Base-by-base conservation (phyloP, 345 rosid genomes). In the Boechera retrofracta region DNA sequence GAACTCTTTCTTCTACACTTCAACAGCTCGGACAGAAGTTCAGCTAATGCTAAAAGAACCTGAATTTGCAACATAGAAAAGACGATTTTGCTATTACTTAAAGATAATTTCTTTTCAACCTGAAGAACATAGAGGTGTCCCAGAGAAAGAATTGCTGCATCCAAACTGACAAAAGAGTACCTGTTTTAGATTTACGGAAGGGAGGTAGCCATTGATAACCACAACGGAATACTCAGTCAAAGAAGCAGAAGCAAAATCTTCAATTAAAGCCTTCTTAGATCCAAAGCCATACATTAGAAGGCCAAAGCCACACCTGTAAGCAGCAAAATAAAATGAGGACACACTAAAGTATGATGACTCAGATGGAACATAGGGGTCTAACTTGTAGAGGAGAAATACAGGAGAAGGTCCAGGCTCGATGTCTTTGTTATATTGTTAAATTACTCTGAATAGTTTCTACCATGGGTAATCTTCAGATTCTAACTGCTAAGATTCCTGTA, bases 281-380 rank as follows among this genome's bases (percentile, higher is more conserved):
- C 99, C 99, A 82, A 95, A 92, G 8, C 99, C 99, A 69, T 89
- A 90, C 90, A 87, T 87, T 48, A 91, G 78, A 83, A 92, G 92
- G 77, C 98, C 97, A 84, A 92, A 91, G 62, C 96, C 98, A 71
- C 90, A 88, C 89, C 97, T 90, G 64, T 39, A 44, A 71, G 68
- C 55, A 44, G 48, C 54, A 75, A 42, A 31, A 61, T 57, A 56
- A 71, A 21, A 55, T 71, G 62, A 54, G 18, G 1, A 47, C 11
- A 56, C 69, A 69, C 47, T 10, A 59, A 8, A 15, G 44, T 18
- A 51, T 31, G 18, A 51, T 0, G 28, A 64, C 16, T 62, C 31
- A 12, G 71, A 64, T 74, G 59, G 59, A 75, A 47, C 10, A 11
- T 26, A 58, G 45, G 10, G 18, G 26, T 5, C 39, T 47, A 45